A percentile compares a stretch with the other conserved stretches of the same genome.
Conservation (phyloP, 2,329 filamentous ascomycete species). For the Stenocarpella maydis region DNA sequence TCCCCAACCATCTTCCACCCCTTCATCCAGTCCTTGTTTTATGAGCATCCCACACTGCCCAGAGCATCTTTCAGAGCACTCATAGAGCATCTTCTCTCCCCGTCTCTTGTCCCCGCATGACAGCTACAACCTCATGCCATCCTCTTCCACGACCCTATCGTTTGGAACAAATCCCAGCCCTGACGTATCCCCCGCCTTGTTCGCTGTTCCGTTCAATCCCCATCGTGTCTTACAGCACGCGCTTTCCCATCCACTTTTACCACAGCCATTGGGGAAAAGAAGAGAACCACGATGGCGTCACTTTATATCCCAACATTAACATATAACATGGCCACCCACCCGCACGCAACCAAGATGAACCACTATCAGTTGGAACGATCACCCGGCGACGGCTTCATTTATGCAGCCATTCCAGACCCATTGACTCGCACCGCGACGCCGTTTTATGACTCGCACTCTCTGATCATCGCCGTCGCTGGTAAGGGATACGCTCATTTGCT, state of each 20-base stretch:
- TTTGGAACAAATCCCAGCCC: no score
- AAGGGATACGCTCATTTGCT: background rate
- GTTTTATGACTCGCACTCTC: background rate
- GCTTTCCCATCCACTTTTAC: no score
- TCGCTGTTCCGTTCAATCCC: no score
- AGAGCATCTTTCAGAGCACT: background rate
- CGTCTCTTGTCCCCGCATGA: background rate
- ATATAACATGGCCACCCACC: background rate
- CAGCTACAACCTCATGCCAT: background rate
- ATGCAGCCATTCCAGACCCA: background rate
- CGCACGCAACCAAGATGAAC: background rate
- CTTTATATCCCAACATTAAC: constrained; percentile 1
- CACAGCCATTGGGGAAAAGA: no score
- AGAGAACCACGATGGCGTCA: background rate
- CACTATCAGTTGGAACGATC: constrained; percentile 18
- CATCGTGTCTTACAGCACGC: no score
- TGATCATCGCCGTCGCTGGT: constrained; percentile 22
- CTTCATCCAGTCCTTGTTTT: background rate
- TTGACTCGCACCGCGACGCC: background rate
- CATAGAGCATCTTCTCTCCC: background rate
- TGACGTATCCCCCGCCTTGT: no score
- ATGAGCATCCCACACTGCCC: background rate
- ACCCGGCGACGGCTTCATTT: background rate
- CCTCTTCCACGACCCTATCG: background rate
- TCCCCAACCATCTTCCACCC: background rate